Base-by-base conservation (phyloP, 2,329 filamentous ascomycete genomes). In the Sordariomycetes sp. region DNA sequence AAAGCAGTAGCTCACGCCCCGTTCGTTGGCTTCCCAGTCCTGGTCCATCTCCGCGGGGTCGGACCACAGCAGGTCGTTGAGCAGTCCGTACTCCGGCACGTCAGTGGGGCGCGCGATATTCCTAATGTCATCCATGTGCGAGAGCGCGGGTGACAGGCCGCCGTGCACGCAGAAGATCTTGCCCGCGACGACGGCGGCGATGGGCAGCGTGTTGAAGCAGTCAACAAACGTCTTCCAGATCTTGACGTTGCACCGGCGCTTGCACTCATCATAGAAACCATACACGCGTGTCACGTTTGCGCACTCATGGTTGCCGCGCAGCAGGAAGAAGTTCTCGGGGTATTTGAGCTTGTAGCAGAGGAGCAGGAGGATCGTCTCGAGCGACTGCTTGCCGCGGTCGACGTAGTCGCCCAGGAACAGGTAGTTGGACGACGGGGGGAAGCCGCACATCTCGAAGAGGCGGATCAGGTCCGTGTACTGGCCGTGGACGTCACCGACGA, bases 111-210 rank as follows among this genome's bases (percentile, higher is more conserved):
- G 85, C 54, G 89, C 89, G 71, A 99, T 97, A 68, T 95, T 88
- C 63, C 94, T 86, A 64, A 99, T 99, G 68, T 99, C 92, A 65
- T 97, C 94, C 94, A 99, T 99, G 66, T 97, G 91, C 57, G 87
- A 86, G 54, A 99, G 78, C 53, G 89, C 91, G 1, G 94, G 94
- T 13, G 91, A 96, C 24, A 99, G 76, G 15, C 94, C 94, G 55
- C 94, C 94, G 66, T 99, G 94, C 17, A 97, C 92, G 66, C 91
- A 96, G 69, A 96, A 97, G 59, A 97, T 97, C 75, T 97, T 97
- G 62, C 89, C 90, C 2, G 91, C 92, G 42, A 97, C 91, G 65
- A 96, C 96, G n/a, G 92, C 84, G 51, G 92, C 92, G 65, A 97
- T 96, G 0, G 92, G 92, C 52, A 97, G 79, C 50, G 87, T 91